A percentile compares a stretch with the other conserved stretches of the same genome.
phyloP scores from a whole-genome alignment of 2,329 filamentous ascomycete genomes.

The Sporothrix pallida region DNA sequence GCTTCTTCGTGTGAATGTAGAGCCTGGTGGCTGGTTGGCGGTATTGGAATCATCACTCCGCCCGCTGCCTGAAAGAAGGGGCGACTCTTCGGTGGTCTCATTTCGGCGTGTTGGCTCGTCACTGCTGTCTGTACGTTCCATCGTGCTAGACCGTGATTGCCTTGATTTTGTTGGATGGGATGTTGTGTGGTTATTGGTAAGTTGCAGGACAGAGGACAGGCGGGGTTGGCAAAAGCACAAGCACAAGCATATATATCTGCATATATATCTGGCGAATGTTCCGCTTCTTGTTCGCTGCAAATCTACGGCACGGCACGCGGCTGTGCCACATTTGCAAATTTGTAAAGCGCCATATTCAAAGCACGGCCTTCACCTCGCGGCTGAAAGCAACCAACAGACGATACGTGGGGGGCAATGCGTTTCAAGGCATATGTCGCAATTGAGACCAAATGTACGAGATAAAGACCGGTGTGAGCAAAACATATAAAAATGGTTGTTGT shows the following conservation, averaged over 20 bases:
- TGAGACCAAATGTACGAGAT: too few species aligned
- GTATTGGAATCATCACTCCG: not conserved
- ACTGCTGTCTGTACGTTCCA: not conserved
- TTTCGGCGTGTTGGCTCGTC: not conserved
- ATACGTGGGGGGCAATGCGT: too few species aligned
- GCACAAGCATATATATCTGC: not conserved
- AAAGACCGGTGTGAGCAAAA: too few species aligned
- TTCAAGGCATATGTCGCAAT: too few species aligned
- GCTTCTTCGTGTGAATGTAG: constrained; percentile 9
- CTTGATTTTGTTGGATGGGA: not conserved
- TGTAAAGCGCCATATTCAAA: too few species aligned
- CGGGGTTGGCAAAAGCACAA: not conserved
- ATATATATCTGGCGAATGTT: not conserved
- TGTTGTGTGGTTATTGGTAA: constrained; percentile 3
- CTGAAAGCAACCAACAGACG: not conserved
- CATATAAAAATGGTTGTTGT: too few species aligned
- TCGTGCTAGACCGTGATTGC: not conserved
- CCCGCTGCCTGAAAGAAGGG: not conserved
- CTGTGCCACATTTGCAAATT: not conserved
- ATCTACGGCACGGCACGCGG: not conserved
- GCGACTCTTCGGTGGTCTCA: constrained; percentile 7
- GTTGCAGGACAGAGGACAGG: constrained; percentile 1
- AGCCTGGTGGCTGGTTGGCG: not conserved
- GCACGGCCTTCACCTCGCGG: not conserved
- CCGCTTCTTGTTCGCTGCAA: not conserved